A percentile compares a stretch with the other conserved stretches of the same genome.
Conservation (phyloP, 176 grass and related monocot species). For the Metroxylon sagu region DNA sequence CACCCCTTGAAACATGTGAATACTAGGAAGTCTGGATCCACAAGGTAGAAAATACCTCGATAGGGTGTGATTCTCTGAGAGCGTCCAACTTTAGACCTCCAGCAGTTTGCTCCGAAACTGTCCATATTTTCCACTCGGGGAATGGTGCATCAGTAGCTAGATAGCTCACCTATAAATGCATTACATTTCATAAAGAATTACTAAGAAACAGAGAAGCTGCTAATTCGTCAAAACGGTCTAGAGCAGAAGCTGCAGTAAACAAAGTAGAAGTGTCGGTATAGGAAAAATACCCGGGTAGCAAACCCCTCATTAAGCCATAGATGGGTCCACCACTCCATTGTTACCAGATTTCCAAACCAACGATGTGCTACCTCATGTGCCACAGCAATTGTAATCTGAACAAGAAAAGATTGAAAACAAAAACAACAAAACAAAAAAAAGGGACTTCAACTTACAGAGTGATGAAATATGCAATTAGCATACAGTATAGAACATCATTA, state of each 20-base stretch:
- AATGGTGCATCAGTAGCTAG: slow-evolving; percentile 62
- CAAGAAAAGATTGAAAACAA: neutral
- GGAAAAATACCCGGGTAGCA: slow-evolving; percentile 73
- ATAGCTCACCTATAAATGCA: slow-evolving; percentile 48
- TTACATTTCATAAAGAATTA: no score
- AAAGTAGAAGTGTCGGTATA: neutral
- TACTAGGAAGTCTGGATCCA: no score
- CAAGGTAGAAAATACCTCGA: slow-evolving; percentile 44
- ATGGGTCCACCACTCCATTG: slow-evolving; percentile 98
- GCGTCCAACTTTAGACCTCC: slow-evolving; percentile 69
- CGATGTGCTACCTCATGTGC: slow-evolving; percentile 97
- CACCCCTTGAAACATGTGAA: no score
- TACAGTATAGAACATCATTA: no score
- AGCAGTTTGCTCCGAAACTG: slow-evolving; percentile 67
- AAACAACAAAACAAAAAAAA: no score
- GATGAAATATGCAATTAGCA: no score
- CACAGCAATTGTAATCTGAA: slow-evolving; percentile 77
- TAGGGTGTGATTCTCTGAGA: slow-evolving; percentile 84
- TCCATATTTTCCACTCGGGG: slow-evolving; percentile 98
- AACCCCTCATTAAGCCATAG: slow-evolving; percentile 98
- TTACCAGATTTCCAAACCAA: slow-evolving; percentile 98
- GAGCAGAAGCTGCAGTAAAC: no score
- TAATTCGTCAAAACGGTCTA: no score
- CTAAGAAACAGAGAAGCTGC: neutral
- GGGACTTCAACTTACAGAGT: neutral